Conservation (phyloP, 768 basidiomycete species). For the Tulasnella sp. region DNA sequence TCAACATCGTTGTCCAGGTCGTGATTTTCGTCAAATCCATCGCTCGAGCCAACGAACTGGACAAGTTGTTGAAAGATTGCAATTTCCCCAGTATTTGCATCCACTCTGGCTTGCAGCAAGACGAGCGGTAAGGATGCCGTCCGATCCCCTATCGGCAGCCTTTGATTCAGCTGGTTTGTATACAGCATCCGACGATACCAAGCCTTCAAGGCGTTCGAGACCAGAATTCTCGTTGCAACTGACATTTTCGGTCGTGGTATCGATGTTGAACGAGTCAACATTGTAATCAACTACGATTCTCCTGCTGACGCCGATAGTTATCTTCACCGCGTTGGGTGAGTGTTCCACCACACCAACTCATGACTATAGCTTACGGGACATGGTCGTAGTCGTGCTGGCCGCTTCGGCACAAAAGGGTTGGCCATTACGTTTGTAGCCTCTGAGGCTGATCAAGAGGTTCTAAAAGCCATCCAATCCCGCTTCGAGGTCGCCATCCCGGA, state of each 20-base stretch:
- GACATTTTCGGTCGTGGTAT: conserved; percentile 99
- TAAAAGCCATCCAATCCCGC: conserved; percentile 85
- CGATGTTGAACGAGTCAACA: conserved; percentile 99
- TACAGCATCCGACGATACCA: conserved; percentile 84
- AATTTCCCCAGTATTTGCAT: conserved; percentile 98
- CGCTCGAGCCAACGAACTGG: conserved; percentile 88
- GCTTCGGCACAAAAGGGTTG: conserved; percentile 98
- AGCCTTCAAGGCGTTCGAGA: conserved; percentile 98
- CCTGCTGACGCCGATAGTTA: conserved; percentile 97
- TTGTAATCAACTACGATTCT: conserved; percentile 98
- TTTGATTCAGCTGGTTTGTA: conserved; percentile 11
- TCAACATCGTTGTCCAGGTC: conserved; percentile 43
- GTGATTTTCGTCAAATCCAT: conserved; percentile 99
- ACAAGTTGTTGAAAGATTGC: conserved; percentile 90
- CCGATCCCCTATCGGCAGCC: background rate
- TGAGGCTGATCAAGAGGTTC: conserved; percentile 85
- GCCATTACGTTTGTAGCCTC: conserved; percentile 94
- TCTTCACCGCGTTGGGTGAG: conserved; percentile 90
- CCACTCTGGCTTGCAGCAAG: conserved; percentile 87
- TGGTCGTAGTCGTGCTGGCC: conserved; percentile 86
- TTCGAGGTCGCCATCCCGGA: conserved; percentile 97
- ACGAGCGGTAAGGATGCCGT: conserved; percentile 65
- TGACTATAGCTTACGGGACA: background rate
- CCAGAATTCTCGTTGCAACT: conserved; percentile 95
- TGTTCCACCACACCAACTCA: background rate